Conservation (phyloP, 2,329 filamentous ascomycete genomes). For the Cladosporium sp. region DNA sequence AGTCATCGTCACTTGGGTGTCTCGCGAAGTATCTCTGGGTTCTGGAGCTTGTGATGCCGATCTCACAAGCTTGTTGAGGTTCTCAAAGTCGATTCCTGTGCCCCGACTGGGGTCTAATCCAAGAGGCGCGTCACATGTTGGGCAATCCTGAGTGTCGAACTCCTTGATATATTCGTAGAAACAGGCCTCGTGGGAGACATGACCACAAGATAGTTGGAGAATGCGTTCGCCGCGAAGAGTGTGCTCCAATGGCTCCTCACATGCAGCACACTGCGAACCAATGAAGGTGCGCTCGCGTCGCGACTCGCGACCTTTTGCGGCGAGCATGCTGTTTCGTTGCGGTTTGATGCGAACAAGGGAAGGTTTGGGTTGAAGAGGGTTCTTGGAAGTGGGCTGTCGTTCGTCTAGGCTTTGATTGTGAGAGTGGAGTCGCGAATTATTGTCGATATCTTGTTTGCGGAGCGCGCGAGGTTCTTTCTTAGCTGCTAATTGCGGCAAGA, state of each 20-base stretch:
- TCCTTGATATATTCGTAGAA: conserved; percentile 99
- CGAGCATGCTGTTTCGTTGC: conserved; percentile 30
- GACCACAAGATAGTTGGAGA: conserved; percentile 91
- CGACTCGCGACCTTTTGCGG: conserved; percentile 33
- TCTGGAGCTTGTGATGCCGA: conserved; percentile 57
- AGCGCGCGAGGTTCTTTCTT: conserved; percentile 6
- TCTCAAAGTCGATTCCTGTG: conserved; percentile 77
- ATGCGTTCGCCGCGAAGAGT: conserved; percentile 91
- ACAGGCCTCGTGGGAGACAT: conserved; percentile 96
- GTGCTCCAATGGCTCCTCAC: conserved; percentile 94
- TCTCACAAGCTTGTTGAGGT: conserved; percentile 88
- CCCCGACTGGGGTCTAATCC: conserved; percentile 89
- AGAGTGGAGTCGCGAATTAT: conserved; percentile 3
- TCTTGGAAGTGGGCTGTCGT: neutral
- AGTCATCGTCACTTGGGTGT: conserved; percentile 54
- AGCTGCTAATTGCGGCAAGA: conserved; percentile 11
- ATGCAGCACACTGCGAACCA: conserved; percentile 90
- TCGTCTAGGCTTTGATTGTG: conserved; percentile 7
- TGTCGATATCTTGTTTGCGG: conserved; percentile 10
- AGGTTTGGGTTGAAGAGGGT: neutral
- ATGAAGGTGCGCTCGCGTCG: conserved; percentile 92
- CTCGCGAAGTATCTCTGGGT: conserved; percentile 31
- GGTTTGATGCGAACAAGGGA: conserved; percentile 15
- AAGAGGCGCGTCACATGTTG: conserved; percentile 85
- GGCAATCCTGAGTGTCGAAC: conserved; percentile 80